A percentile compares a stretch with the other conserved stretches of the same genome.
These are phyloP conservation scores for Lonicera japonica DNA, from an alignment of 129 eudicot genomes.

Conservation along the genomic window DNA sequence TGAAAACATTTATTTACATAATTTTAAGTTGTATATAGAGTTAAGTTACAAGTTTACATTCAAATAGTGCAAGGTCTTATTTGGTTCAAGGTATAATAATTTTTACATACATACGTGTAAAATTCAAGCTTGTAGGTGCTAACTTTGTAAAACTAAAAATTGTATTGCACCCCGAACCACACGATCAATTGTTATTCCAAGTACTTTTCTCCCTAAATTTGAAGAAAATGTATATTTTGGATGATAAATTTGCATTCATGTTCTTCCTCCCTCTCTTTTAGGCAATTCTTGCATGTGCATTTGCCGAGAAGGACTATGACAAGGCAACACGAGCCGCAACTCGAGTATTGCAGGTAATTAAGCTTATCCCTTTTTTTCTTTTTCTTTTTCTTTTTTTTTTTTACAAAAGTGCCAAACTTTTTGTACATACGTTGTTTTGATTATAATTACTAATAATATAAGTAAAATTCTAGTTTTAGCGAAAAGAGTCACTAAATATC, in stretches of 20 bases:
- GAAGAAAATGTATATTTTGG: not conserved
- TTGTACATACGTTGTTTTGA: not conserved
- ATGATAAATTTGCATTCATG: not conserved
- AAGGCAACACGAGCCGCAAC: conserved; percentile 74
- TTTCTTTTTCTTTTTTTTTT: not conserved
- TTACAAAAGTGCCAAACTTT: not conserved
- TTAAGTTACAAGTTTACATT: too few species aligned
- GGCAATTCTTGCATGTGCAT: conserved; percentile 93
- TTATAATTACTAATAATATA: not conserved
- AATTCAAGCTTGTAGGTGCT: too few species aligned
- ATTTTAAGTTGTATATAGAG: too few species aligned
- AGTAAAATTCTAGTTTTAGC: too few species aligned
- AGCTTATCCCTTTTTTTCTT: not conserved
- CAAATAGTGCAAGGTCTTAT: too few species aligned
- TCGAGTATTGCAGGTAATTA: conserved; percentile 71
- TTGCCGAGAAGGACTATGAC: conserved; percentile 79
- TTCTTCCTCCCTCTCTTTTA: conserved; percentile 7
- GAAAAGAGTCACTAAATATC: too few species aligned
- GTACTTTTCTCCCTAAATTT: not conserved
- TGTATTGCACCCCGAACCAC: too few species aligned
- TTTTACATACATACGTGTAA: too few species aligned
- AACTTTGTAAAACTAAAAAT: too few species aligned
- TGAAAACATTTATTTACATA: too few species aligned
- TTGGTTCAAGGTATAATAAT: too few species aligned
- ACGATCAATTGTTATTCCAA: too few species aligned